Conservation (phyloP, 2,329 filamentous ascomycete genomes). For the Alternaria brassicicola region DNA sequence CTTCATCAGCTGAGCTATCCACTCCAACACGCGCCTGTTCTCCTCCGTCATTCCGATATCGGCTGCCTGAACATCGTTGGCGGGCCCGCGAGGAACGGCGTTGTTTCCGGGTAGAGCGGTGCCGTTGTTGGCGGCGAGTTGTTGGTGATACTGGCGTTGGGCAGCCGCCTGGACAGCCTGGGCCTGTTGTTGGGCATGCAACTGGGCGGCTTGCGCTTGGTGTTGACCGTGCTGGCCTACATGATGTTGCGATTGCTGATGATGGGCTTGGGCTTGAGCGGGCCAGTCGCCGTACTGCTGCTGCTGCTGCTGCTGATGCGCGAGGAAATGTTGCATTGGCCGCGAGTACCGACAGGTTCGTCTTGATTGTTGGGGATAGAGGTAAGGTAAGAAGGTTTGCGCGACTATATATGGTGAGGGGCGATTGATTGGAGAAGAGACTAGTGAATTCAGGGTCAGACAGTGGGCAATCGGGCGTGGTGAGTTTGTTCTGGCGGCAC, state of each 20-base stretch:
- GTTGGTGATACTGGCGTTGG: slow-evolving; percentile 69
- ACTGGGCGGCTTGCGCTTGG: slow-evolving; percentile 54
- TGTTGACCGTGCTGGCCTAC: slow-evolving; percentile 50
- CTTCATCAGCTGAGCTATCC: slow-evolving; percentile 89
- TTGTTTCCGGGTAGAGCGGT: slow-evolving; percentile 50
- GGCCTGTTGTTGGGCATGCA: slow-evolving; percentile 48
- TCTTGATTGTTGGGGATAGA: slow-evolving; percentile 12
- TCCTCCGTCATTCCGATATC: slow-evolving; percentile 75
- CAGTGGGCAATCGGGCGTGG: slow-evolving; percentile 23
- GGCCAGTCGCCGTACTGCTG: slow-evolving; percentile 61
- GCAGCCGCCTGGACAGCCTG: slow-evolving; percentile 58
- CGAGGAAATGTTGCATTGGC: slow-evolving; percentile 66
- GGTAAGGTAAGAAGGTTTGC: slow-evolving; percentile 7
- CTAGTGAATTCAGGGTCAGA: slow-evolving; percentile 14
- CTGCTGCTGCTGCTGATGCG: slow-evolving; percentile 69
- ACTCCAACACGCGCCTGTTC: slow-evolving; percentile 88
- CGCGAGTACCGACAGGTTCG: slow-evolving; percentile 23
- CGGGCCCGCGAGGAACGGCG: slow-evolving; percentile 45
- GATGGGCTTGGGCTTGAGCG: slow-evolving; percentile 46
- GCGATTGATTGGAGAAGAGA: slow-evolving; percentile 15
- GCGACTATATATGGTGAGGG: slow-evolving; percentile 9
- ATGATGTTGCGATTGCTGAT: slow-evolving; percentile 50
- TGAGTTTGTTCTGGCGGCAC: slow-evolving; percentile 24
- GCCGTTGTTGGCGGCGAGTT: slow-evolving; percentile 71
- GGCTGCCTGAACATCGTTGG: slow-evolving; percentile 47